Conservation (phyloP, 2,329 filamentous ascomycete genomes). For the Cordyceps cateniannulata region DNA sequence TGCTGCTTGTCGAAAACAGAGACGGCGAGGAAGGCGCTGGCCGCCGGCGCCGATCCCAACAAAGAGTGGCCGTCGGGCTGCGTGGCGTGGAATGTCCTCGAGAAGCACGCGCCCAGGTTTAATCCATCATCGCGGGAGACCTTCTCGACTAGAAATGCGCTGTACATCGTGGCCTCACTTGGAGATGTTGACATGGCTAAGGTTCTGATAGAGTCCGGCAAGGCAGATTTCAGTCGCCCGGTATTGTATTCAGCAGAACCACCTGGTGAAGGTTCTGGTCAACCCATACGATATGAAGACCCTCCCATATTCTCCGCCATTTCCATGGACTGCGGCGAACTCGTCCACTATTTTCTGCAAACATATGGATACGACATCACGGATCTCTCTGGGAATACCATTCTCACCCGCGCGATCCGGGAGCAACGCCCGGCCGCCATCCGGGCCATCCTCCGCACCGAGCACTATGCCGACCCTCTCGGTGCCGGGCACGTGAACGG, state of each 20-base stretch:
- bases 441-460: not conserved
- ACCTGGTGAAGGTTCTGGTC: accelerated
- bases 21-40: not conserved
- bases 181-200: not conserved
- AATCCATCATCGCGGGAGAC: not conserved
- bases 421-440: not conserved
- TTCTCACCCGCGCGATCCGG: not conserved
- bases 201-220: not conserved
- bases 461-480: not conserved
- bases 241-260: not conserved
- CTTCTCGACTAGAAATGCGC: not conserved
- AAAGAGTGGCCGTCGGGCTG: not conserved
- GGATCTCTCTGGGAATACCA: not conserved
- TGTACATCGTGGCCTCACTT: not conserved
- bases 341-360: not conserved
- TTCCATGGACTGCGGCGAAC: not conserved
- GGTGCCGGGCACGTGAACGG: not conserved
- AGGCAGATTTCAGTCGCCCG: not conserved
- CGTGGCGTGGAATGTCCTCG: not conserved
- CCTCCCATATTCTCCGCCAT: not conserved
- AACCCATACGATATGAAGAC: not conserved
- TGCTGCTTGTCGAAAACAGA: not conserved
- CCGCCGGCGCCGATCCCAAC: not conserved
- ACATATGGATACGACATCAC: not conserved
- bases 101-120: not conserved